Evolutionary conservation across 169 alveolate genomes (phyloP).

Genomic region (Neospora caninum): DNA sequence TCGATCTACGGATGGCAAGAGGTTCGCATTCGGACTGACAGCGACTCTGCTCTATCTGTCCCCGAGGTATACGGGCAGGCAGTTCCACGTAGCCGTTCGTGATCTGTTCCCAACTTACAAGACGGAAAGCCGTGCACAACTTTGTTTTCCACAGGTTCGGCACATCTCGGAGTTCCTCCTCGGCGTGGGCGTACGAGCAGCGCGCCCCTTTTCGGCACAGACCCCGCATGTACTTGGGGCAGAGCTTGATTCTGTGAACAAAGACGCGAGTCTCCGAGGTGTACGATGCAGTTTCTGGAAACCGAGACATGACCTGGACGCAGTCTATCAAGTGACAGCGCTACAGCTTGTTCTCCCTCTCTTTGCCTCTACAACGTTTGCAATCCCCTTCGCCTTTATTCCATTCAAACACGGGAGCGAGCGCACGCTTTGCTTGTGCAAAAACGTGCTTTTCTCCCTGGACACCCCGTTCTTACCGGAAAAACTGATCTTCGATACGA

Average conservation of each 20-base stretch:
- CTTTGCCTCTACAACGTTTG: no score
- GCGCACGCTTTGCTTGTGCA: no score
- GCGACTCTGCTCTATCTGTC: no score
- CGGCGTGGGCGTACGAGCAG: slow-evolving; percentile 71
- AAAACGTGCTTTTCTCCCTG: no score
- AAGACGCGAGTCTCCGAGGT: neutral
- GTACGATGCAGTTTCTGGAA: neutral
- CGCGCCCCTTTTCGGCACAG: slow-evolving; percentile 27
- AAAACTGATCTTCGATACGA: slow-evolving; percentile 19
- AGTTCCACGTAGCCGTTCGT: no score
- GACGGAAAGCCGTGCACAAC: slow-evolving; percentile 26
- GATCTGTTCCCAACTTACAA: neutral
- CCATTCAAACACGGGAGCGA: no score
- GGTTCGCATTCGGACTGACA: no score
- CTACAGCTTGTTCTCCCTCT: neutral
- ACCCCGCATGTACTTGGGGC: slow-evolving; percentile 37
- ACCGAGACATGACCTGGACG: neutral
- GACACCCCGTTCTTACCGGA: neutral
- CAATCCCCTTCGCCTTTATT: no score
- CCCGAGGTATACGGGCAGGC: no score
- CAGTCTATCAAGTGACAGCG: neutral
- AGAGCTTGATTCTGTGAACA: slow-evolving; percentile 18
- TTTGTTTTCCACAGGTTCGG: slow-evolving; percentile 50
- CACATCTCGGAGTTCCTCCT: slow-evolving; percentile 69
- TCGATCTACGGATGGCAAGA: no score